phyloP scores from a whole-genome alignment of 2,329 filamentous ascomycete species.

The Claviceps pusilla region DNA sequence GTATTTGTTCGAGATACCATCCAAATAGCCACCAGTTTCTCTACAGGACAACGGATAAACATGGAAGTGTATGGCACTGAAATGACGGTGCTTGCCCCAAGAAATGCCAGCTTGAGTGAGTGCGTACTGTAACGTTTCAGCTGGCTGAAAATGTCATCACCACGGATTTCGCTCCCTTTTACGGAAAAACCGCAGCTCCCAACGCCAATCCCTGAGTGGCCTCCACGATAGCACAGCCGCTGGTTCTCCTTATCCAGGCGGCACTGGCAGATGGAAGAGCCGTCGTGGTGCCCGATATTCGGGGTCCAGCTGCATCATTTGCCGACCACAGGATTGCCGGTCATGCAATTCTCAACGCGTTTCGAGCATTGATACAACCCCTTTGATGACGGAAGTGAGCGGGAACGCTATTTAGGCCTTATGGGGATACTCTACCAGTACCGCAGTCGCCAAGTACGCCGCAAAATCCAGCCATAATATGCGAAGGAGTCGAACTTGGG shows the following conservation, averaged over 20 bases:
- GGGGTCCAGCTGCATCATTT: background rate
- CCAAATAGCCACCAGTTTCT: background rate
- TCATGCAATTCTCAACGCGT: background rate
- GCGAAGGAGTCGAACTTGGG: background rate
- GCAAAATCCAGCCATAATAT: background rate
- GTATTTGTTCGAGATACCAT: background rate
- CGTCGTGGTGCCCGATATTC: background rate
- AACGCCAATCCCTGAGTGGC: background rate
- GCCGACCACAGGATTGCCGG: background rate
- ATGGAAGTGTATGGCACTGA: background rate
- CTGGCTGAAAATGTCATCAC: background rate
- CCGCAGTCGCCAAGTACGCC: background rate
- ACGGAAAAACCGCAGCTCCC: background rate
- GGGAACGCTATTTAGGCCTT: background rate
- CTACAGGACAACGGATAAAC: background rate
- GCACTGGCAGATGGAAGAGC: slow-evolving; percentile 1
- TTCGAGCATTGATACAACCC: background rate
- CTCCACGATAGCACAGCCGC: background rate
- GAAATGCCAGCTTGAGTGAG: background rate
- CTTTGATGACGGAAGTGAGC: background rate
- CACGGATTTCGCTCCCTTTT: background rate
- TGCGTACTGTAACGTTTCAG: background rate
- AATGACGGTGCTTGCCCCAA: background rate
- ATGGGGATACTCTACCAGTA: background rate
- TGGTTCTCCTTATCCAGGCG: background rate